Conservation (phyloP, 1,139 yeast species). For the Debaryomyces fabryi region DNA sequence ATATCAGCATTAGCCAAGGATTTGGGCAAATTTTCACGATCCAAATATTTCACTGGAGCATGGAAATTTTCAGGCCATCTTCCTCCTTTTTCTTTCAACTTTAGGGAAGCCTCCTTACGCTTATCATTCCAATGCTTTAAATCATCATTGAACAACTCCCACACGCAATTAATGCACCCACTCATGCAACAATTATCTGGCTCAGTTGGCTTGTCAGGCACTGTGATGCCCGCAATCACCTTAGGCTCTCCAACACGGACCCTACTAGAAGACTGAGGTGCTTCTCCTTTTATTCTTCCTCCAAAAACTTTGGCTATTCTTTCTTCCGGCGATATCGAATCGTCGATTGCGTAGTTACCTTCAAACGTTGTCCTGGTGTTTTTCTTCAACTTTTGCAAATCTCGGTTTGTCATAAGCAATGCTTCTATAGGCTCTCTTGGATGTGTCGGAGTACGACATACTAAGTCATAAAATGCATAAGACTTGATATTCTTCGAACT, state of each 20-base stretch:
- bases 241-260: conserved; percentile 43
- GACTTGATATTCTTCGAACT: conserved; percentile 6
- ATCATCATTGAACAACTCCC: conserved; percentile 92
- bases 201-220: conserved; percentile 80
- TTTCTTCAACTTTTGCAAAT: conserved; percentile 23
- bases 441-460: conserved; percentile 34
- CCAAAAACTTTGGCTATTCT: conserved; percentile 58
- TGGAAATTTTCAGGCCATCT: conserved; percentile 83
- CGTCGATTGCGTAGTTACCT: conserved; percentile 46
- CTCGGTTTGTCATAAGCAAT: conserved; percentile 26
- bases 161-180: conserved; percentile 95
- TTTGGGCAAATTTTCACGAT: conserved; percentile 37
- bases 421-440: conserved; percentile 40
- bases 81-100: conserved; percentile 50
- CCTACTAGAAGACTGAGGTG: conserved; percentile 54
- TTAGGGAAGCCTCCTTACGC: conserved; percentile 63
- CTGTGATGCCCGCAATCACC: conserved; percentile 69
- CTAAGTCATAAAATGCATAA: conserved; percentile 42
- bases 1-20: conserved; percentile 21
- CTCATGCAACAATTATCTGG: conserved; percentile 98
- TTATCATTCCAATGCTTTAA: conserved; percentile 73
- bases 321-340: conserved; percentile 45
- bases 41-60: conserved; percentile 55
- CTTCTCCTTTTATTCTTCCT: conserved; percentile 58
- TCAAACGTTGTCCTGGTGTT: conserved; percentile 37